These are phyloP conservation scores for Ganoderma lucidum DNA, from an alignment of 1,284 basidiomycete species.

Conservation along the genomic window DNA sequence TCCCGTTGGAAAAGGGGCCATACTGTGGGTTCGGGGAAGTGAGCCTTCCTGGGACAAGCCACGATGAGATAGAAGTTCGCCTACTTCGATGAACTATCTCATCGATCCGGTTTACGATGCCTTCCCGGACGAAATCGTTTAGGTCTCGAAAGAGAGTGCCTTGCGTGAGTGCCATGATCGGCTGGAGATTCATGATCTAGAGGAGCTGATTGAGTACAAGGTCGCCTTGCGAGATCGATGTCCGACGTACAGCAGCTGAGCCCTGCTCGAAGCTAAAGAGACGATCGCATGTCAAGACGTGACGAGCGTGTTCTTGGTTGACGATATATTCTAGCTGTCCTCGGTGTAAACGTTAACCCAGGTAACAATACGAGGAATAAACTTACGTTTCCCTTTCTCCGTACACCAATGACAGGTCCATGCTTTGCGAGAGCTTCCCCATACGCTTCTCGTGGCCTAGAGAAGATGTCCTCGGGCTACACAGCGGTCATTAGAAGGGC, in stretches of 20 bases:
- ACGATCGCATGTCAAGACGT: constrained; percentile 42
- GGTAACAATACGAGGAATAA: too few species aligned
- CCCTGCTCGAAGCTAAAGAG: constrained; percentile 46
- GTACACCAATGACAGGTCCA: constrained; percentile 45
- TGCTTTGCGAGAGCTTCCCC: constrained; percentile 40
- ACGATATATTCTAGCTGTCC: constrained; percentile 46
- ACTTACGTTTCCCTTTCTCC: constrained; percentile 43
- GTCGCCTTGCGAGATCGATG: constrained; percentile 11
- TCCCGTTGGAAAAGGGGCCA: constrained; percentile 36
- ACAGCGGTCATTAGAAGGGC: not conserved
- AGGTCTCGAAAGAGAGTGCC: constrained; percentile 35
- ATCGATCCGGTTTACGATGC: constrained; percentile 35
- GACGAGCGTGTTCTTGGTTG: constrained; percentile 37
- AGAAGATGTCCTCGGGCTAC: constrained; percentile 42
- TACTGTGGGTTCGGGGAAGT: constrained; percentile 21
- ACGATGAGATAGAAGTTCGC: constrained; percentile 5
- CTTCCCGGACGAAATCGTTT: constrained; percentile 36
- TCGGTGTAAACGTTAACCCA: not conserved
- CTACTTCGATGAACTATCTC: constrained; percentile 35
- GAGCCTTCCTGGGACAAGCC: not conserved
- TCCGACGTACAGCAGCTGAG: constrained; percentile 39
- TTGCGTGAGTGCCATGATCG: constrained; percentile 36
- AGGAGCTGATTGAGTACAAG: not conserved
- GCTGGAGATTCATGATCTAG: constrained; percentile 39
- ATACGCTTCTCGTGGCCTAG: constrained; percentile 42